Evolutionary conservation across 768 basidiomycete species (phyloP), one percentile per base, ranked within the genome.

Genomic region (Tylopilus plumbeoviolaceoides): DNA sequence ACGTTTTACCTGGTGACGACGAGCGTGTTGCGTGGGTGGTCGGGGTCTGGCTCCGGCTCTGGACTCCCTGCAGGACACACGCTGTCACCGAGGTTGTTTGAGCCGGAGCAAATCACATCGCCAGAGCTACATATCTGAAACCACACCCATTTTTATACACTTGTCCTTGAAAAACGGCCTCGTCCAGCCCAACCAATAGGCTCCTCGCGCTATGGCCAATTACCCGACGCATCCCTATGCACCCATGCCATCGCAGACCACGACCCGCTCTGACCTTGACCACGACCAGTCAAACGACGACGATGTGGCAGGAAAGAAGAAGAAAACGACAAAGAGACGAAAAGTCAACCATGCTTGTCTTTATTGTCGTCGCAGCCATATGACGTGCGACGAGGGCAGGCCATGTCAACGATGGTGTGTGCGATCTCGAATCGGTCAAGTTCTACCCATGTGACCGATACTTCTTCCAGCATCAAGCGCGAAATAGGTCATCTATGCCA

Each of bases 401-500:
- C 94, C 94, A 15, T 97, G 95, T 69, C 89, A 93, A 62, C 83
- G 95, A 60, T 95, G 94, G 94, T 94, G 66, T 69, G 89, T 62
- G 35, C n/a, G 41, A 56, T 53, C 50, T 52, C n/a, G 48, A 41
- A 56, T 59, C 50, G 42, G 28, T 10, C 43, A 58, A 5, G 23
- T 23, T 23, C 23, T 5, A 17, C 48, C 49, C 46, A 8, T 7
- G 44, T 60, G 33, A 50, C 49, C 39, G 51, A 50, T 50, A 18
- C 28, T n/a, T 54, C 48, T 23, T 28, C 45, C 61, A 95, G 94
- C 63, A 91, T 98, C 63, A 98, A 98, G 70, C 84, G 95, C 36
- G 95, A 98, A 70, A 98, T 98, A 55, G 91, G 92, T 0, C 92
- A 97, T 72, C 76, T 95, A 14, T 97, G 94, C 63, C 89, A 91